Evolutionary conservation across 2,329 filamentous ascomycete species (phyloP), one percentile per base, ranked within the genome.

Genomic region (Lasiodiplodia theobromae): DNA sequence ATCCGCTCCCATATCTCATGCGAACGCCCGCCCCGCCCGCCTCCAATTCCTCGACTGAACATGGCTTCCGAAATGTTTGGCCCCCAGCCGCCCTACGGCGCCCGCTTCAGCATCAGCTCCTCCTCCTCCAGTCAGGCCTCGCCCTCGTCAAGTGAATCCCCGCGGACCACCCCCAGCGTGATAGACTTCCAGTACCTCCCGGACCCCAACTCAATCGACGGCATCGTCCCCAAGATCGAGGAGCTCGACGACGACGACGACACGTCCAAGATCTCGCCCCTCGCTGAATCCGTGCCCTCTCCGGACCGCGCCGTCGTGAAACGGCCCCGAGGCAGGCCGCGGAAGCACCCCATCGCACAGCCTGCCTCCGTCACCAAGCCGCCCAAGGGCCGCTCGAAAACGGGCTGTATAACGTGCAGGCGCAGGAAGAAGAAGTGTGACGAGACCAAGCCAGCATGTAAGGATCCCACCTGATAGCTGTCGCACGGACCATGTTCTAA

Each of bases 261-360:
- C 69, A 74, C 77, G 73, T 73, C 77, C 56, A 81, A 80, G 65
- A 71, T 78, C 58, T 76, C 77, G 53, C 72, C 76, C 16, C 66
- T 75, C 25, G 70, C 75, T 6, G 76, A 73, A 14, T 71, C 75
- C 49, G 74, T 76, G 40, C 75, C 78, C 40, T 77, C 77, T 5
- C 76, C 78, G 21, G 63, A 66, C 44, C 74, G 77, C 70, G 74
- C 77, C n/a, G 74, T 80, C 57, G 75, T 78, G 53, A 75, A 81
- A 69, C 74, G 81, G 54, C 81, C 81, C 68, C 88, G 94, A 75
- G 94, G 94, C 40, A 87, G 94, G 67, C 94, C 94, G 63, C 87
- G 93, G 79, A 97, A 97, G 82, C 89, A 94, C 73, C 91, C 92
- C 49, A 82, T 91, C 21, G 86, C 85, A 28, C 82, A 85, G 8